These are phyloP conservation scores for Asterionellopsis glacialis DNA, from an alignment of 108 stramenopile genomes.

Conservation along the genomic window DNA sequence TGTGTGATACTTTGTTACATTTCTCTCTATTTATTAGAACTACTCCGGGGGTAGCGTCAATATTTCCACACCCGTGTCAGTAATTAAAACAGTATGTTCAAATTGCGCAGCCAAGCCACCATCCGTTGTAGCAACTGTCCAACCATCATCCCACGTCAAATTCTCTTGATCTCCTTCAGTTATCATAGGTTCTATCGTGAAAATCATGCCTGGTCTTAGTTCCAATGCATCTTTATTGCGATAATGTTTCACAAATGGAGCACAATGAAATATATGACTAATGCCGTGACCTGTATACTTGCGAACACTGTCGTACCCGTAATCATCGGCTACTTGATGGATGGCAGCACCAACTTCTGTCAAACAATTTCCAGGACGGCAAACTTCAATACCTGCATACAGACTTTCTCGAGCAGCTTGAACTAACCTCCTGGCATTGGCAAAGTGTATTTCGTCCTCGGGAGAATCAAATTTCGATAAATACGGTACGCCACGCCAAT, in stretches of 20 bases:
- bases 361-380: constrained; percentile 66
- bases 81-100: constrained; percentile 97
- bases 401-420: constrained; percentile 65
- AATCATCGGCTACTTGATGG: constrained; percentile 75
- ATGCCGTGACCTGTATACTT: constrained; percentile 97
- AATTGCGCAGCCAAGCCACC: constrained; percentile 93
- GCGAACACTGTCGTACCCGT: constrained; percentile 79
- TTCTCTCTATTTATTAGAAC: too few relatives aligned
- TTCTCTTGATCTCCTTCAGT: constrained; percentile 68
- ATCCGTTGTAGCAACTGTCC: constrained; percentile 94
- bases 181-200: constrained; percentile 99
- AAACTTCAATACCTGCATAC: constrained; percentile 66
- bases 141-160: constrained; percentile 88
- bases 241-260: constrained; percentile 90
- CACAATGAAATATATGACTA: constrained; percentile 81
- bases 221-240: constrained; percentile 70
- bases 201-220: constrained; percentile 90
- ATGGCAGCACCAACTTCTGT: constrained; percentile 87
- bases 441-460: constrained; percentile 45
- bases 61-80: constrained; percentile 88
- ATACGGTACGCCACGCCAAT: constrained; percentile 62
- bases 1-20: too few relatives aligned
- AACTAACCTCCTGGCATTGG: constrained; percentile 55
- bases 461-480: constrained; percentile 32
- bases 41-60: constrained; percentile 59